phyloP scores from a whole-genome alignment of 106 monocot species.

The Allium fistulosum region DNA sequence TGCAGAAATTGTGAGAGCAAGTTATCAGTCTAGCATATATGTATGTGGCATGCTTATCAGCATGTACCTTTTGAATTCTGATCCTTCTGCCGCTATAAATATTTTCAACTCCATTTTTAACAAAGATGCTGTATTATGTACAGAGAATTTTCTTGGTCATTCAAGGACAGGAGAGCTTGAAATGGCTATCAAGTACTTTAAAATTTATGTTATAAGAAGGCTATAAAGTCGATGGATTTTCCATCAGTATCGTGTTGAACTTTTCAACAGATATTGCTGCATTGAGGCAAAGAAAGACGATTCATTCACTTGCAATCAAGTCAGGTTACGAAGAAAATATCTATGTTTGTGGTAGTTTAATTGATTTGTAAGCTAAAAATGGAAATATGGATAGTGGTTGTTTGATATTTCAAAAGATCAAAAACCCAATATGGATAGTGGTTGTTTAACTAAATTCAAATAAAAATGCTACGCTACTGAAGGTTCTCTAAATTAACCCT shows the following conservation, averaged over 20 bases:
- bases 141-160: conserved; percentile 75
- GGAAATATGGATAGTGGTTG: conserved; percentile 42
- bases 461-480: too few species aligned
- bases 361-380: conserved; percentile 93
- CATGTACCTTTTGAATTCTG: conserved; percentile 80
- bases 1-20: conserved; percentile 40
- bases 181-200: conserved; percentile 46
- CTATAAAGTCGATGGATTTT: conserved; percentile 63
- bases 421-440: too few species aligned
- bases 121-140: conserved; percentile 72
- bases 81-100: conserved; percentile 34
- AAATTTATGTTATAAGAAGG: conserved; percentile 50
- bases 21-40: conserved; percentile 38
- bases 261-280: conserved; percentile 53
- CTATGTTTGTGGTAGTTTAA: conserved; percentile 57
- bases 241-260: conserved; percentile 71
- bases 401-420: conserved; percentile 32
- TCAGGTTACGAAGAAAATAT: conserved; percentile 50
- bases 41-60: conserved; percentile 61
- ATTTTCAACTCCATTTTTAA: conserved; percentile 36
- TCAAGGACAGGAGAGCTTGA: conserved; percentile 56
- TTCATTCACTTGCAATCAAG: conserved; percentile 62
- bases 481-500: too few species aligned
- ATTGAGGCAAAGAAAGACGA: conserved; percentile 54
- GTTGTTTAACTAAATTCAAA: too few species aligned